These are phyloP conservation scores for Neoarthrinium moseri DNA, from an alignment of 2,329 filamentous ascomycete species.

Conservation along the genomic window DNA sequence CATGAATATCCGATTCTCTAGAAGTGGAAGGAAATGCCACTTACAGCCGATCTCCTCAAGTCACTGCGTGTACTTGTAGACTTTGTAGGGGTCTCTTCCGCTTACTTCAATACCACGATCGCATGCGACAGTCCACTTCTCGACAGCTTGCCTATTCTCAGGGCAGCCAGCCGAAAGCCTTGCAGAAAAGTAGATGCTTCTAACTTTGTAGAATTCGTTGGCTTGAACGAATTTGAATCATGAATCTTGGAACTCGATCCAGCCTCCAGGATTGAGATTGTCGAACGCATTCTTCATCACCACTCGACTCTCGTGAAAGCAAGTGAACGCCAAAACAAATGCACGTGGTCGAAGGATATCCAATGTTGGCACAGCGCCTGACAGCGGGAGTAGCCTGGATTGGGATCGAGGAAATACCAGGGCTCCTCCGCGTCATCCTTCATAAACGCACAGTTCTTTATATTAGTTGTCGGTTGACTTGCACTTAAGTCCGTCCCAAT, in stretches of 20 bases:
- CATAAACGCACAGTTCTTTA: neutral
- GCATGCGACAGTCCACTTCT: too few species aligned
- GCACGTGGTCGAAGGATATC: neutral
- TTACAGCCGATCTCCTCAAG: too few species aligned
- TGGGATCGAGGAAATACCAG: neutral
- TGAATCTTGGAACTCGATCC: constrained; percentile 2
- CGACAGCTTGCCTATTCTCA: too few species aligned
- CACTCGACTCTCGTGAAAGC: neutral
- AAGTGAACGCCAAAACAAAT: neutral
- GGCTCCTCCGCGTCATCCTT: neutral
- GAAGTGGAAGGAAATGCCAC: too few species aligned
- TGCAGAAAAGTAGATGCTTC: too few species aligned
- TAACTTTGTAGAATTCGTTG: too few species aligned
- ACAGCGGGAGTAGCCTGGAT: neutral
- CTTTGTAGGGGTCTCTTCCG: too few species aligned
- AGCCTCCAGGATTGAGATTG: neutral
- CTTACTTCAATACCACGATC: too few species aligned
- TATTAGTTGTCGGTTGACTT: neutral
- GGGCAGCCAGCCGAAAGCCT: too few species aligned
- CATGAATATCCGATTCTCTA: too few species aligned
- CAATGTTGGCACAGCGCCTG: neutral
- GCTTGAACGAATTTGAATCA: neutral
- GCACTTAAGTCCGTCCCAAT: neutral
- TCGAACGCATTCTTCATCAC: constrained; percentile 2
- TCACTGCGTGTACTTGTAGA: too few species aligned